Percentiles rank a stretch among this genome's conserved stretches.
These are phyloP conservation scores for Phytophthora foliorum DNA, from an alignment of 352 stramenopile species.

Conservation along the genomic window DNA sequence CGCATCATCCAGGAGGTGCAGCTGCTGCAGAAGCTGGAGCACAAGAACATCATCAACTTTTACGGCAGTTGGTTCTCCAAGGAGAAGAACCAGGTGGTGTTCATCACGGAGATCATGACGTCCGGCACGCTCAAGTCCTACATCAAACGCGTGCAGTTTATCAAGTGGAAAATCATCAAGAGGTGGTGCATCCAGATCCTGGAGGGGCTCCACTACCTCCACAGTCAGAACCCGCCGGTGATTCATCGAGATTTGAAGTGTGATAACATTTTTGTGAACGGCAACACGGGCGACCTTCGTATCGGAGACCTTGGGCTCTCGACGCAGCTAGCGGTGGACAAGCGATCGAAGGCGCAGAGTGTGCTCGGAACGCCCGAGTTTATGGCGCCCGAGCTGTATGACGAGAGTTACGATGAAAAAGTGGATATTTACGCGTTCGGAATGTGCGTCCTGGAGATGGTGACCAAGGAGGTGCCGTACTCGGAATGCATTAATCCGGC, in stretches of 20 bases:
- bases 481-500: slow-evolving; percentile 95
- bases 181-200: slow-evolving; percentile 98
- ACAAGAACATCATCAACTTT: slow-evolving; percentile 99
- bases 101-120: slow-evolving; percentile 99
- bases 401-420: slow-evolving; percentile 98
- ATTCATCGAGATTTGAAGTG: slow-evolving; percentile 96
- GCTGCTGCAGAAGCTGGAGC: slow-evolving; percentile 96
- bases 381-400: slow-evolving; percentile 99
- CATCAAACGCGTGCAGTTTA: slow-evolving; percentile 98
- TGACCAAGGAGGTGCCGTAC: slow-evolving; percentile 99
- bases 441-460: slow-evolving; percentile 99
- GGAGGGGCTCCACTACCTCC: slow-evolving; percentile 94
- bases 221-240: slow-evolving; percentile 91
- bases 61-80: slow-evolving; percentile 98
- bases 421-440: slow-evolving; percentile 99
- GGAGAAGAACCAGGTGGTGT: slow-evolving; percentile 98
- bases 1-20: slow-evolving; percentile 98
- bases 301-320: slow-evolving; percentile 98
- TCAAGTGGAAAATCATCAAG: slow-evolving; percentile 99
- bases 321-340: slow-evolving; percentile 84
- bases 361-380: slow-evolving; percentile 99
- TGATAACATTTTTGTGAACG: slow-evolving; percentile 99
- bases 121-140: slow-evolving; percentile 96
- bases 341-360: slow-evolving; percentile 86
- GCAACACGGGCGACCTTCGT: slow-evolving; percentile 96